These are phyloP conservation scores for Prototheca wickerhamii DNA, from an alignment of 163 green algal genomes.

Conservation along the genomic window DNA sequence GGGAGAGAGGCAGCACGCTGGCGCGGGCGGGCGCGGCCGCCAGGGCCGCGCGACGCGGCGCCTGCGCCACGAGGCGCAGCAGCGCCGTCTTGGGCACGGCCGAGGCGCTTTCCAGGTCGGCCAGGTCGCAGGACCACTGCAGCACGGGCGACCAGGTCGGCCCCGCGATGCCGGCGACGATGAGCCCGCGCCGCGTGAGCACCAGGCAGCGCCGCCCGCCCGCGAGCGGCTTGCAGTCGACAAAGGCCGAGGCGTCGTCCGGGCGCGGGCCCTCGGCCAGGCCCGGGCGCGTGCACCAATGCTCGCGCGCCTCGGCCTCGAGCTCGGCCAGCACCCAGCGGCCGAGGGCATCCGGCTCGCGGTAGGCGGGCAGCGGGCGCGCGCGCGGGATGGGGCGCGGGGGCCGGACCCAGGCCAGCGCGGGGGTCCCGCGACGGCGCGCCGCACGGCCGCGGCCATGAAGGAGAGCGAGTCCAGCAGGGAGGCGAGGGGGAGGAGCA, in stretches of 20 bases:
- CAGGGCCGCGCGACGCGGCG: background rate
- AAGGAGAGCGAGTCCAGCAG: conserved; percentile 35
- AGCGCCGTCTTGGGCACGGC: background rate
- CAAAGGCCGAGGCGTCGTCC: too few species aligned
- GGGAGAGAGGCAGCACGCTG: background rate
- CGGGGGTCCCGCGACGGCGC: conserved; percentile 20
- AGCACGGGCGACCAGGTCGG: background rate
- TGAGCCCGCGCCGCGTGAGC: background rate
- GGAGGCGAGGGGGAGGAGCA: conserved; percentile 33
- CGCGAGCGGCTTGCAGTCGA: conserved; percentile 15
- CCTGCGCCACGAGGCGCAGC: background rate
- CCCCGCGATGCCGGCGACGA: background rate
- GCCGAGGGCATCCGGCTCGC: conserved; percentile 32
- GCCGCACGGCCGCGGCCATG: conserved; percentile 23
- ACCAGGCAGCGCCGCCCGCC: conserved; percentile 10
- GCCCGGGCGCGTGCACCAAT: too few species aligned
- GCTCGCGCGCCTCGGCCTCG: conserved; percentile 4
- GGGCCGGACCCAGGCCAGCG: conserved; percentile 25
- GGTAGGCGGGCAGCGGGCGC: conserved; percentile 41
- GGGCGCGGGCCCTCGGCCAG: too few species aligned
- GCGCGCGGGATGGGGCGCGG: conserved; percentile 31
- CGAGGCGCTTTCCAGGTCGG: background rate
- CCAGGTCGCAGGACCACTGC: background rate
- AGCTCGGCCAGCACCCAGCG: conserved; percentile 31
- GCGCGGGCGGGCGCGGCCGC: background rate